Evolutionary conservation across 2,329 filamentous ascomycete species (phyloP), one percentile per base, ranked within the genome.

Genomic region (Lachnellula hyalina): DNA sequence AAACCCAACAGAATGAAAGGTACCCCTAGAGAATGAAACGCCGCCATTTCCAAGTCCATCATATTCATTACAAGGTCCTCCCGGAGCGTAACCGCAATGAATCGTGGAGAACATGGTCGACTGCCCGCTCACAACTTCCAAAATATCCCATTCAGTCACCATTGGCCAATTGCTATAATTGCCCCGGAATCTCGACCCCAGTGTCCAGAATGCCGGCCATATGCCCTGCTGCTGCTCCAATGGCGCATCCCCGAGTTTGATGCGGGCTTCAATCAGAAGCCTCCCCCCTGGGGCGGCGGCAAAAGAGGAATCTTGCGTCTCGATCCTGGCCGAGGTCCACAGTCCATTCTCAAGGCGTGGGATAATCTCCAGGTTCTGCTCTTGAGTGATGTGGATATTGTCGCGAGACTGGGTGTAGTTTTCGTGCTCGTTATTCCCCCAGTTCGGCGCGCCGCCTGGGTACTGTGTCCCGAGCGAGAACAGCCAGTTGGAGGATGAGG

Each of bases 371-470:
- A 79, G 70, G 5, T 68, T 71, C 12, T 69, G 65, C 12, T 66
- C 57, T 7, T 62, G 55, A 12, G 72, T 73, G 57, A 77, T 67
- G 53, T 63, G 67, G 44, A 78, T 60, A 65, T 80, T 80, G 42
- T 63, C 54, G 12, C 60, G 35, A 35, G 67, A 66, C 46, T 63
- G 61, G 21, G 75, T 78, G 66, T 79, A 79, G 1, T 68, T 71
- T 63, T 80, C 68, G 17, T 74, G 67, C 63, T 80, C 77, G 54
- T 72, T 70, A 4, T 77, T 80, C 48, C 77, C 77, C 77, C 77
- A 80, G 57, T 74, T 68, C 7, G 65, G 51, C 0, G 75, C 65
- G 0, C 77, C 76, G n/a, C 73, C 73, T 1, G 74, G 69, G 58
- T 80, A 80, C 9, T 62, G 59, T 0, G 74, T 78, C 48, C 77